These are phyloP conservation scores for Talaromyces liani DNA, from an alignment of 495 filamentous ascomycete genomes.

Conservation along the genomic window DNA sequence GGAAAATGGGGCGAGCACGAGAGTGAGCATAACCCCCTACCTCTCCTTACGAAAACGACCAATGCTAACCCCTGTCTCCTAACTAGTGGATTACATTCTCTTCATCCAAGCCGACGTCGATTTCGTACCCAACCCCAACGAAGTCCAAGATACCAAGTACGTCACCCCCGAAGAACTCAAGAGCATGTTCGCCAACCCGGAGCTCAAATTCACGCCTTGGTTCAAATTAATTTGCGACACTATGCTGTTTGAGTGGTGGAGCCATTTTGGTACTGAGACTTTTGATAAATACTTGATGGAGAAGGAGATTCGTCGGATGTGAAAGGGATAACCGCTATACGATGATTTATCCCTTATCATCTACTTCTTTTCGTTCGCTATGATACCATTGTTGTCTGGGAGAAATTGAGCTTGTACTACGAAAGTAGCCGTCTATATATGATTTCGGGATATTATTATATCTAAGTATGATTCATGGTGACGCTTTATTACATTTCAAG, in stretches of 20 bases:
- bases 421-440: neutral
- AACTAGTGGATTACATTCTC: conserved; percentile 92
- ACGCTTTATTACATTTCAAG: neutral
- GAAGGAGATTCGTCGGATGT: conserved; percentile 84
- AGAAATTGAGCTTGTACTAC: neutral
- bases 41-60: neutral
- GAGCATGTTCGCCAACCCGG: conserved; percentile 72
- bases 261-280: conserved; percentile 63
- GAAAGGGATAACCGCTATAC: conserved; percentile 5
- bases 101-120: conserved; percentile 95
- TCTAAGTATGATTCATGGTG: neutral
- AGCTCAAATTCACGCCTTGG: conserved; percentile 89
- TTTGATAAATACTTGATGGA: conserved; percentile 84
- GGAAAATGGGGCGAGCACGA: conserved; percentile 99
- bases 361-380: neutral
- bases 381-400: conserved; percentile 6
- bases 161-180: conserved; percentile 79
- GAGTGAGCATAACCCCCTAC: conserved; percentile 50
- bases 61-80: neutral
- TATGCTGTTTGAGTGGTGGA: conserved; percentile 99
- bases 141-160: conserved; percentile 76
- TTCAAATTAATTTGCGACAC: conserved; percentile 98
- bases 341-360: neutral
- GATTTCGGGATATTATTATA: neutral
- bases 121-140: conserved; percentile 72